Evolutionary conservation across 495 filamentous ascomycete species (phyloP).

Genomic region (Margaritispora aquatica): DNA sequence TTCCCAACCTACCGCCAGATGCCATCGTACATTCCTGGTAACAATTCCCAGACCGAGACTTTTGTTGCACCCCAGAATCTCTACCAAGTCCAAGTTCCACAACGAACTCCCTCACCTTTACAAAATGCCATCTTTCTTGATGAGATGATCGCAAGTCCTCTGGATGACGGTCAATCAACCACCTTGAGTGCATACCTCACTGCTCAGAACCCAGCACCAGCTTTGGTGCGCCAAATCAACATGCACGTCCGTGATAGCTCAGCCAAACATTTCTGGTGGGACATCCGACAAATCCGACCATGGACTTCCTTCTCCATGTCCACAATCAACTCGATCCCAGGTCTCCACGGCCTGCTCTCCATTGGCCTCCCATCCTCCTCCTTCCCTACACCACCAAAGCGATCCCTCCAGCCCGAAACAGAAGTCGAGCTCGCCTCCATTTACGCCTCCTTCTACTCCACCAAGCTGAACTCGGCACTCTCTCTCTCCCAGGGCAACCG

Average conservation of each 20-base stretch:
- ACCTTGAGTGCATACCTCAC: slow-evolving; percentile 75
- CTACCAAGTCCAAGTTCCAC: slow-evolving; percentile 33
- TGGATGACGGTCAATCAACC: slow-evolving; percentile 48
- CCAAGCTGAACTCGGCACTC: slow-evolving; percentile 30
- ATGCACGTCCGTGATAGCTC: slow-evolving; percentile 60
- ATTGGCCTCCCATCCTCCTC: slow-evolving; percentile 57
- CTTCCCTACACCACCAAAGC: slow-evolving; percentile 50
- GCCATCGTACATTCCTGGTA: slow-evolving; percentile 55
- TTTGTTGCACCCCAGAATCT: slow-evolving; percentile 36
- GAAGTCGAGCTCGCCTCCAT: slow-evolving; percentile 64
- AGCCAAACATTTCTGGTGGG: slow-evolving; percentile 89
- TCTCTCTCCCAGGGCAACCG: slow-evolving; percentile 19
- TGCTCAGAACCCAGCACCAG: slow-evolving; percentile 68
- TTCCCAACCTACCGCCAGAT: slow-evolving; percentile 78
- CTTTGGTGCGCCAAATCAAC: slow-evolving; percentile 74
- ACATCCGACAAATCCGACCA: slow-evolving; percentile 75
- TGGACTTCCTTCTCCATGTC: slow-evolving; percentile 72
- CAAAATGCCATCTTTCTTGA: slow-evolving; percentile 22
- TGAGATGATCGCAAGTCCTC: slow-evolving; percentile 26
- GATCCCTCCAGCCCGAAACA: slow-evolving; percentile 62
- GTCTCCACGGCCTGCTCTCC: slow-evolving; percentile 66
- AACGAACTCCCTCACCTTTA: slow-evolving; percentile 30
- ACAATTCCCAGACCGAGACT: slow-evolving; percentile 40
- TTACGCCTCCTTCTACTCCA: slow-evolving; percentile 42
- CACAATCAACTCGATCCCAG: slow-evolving; percentile 67